Evolutionary conservation across 2,329 filamentous ascomycete genomes (phyloP).

Genomic region (Thelonectria discophora): DNA sequence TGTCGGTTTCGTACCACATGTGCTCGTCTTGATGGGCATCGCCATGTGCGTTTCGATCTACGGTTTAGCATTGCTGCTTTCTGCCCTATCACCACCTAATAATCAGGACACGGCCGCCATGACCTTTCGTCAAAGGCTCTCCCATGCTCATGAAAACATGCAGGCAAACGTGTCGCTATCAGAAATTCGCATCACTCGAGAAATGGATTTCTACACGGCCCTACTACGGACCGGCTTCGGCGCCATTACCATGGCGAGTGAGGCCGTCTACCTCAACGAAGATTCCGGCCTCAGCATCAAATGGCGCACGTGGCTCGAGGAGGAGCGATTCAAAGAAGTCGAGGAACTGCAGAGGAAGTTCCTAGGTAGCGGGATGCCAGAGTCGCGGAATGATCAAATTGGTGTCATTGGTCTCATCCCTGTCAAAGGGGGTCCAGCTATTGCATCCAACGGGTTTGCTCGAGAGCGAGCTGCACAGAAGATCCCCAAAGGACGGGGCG

Average conservation of each 20-base stretch:
- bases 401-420: conserved; percentile 66
- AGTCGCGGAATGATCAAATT: conserved; percentile 60
- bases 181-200: conserved; percentile 79
- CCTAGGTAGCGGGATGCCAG: conserved; percentile 56
- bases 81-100: conserved; percentile 58
- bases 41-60: conserved; percentile 81
- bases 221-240: conserved; percentile 87
- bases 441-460: conserved; percentile 68
- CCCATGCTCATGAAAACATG: conserved; percentile 83
- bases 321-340: conserved; percentile 82
- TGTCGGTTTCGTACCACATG: conserved; percentile 91
- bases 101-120: conserved; percentile 43
- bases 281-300: conserved; percentile 78
- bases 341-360: conserved; percentile 66
- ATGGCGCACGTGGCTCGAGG: conserved; percentile 89
- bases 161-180: conserved; percentile 90
- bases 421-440: conserved; percentile 56
- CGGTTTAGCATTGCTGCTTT: conserved; percentile 76
- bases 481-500: conserved; percentile 56
- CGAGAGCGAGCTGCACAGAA: conserved; percentile 75
- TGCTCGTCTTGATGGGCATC: conserved; percentile 86
- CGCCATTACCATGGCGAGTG: conserved; percentile 90
- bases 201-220: conserved; percentile 96
- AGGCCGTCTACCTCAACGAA: conserved; percentile 95
- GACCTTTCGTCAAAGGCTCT: conserved; percentile 68